Conservation (phyloP, 140 eudicot species). For the Ambrosia hybrid region DNA sequence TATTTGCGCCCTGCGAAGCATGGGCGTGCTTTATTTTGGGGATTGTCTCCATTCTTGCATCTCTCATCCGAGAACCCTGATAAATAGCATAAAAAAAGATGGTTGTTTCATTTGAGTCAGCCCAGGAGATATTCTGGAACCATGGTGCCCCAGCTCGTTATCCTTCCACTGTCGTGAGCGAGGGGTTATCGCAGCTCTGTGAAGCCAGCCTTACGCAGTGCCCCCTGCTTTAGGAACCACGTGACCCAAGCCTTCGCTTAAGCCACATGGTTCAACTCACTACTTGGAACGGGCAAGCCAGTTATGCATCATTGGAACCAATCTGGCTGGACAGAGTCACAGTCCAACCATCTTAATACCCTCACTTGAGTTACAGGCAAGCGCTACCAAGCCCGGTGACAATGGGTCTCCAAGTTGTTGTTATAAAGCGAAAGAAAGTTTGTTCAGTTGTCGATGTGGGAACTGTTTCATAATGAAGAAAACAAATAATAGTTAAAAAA, state of each 20-base stretch:
- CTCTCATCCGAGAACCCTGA: too few species aligned
- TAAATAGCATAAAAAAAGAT: neutral
- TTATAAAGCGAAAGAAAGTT: neutral
- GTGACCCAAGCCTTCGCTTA: conserved; percentile 26
- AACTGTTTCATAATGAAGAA: too few species aligned
- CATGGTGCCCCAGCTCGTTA: conserved; percentile 25
- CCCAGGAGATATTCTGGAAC: neutral
- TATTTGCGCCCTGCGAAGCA: too few species aligned
- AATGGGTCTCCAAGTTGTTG: neutral
- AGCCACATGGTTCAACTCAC: conserved; percentile 34
- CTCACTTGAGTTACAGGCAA: neutral
- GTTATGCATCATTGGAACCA: neutral
- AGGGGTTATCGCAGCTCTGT: conserved; percentile 40
- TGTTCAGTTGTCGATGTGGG: neutral
- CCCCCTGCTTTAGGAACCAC: conserved; percentile 36
- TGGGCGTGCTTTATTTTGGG: too few species aligned
- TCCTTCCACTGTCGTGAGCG: conserved; percentile 40
- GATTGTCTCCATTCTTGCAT: too few species aligned
- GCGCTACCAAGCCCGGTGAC: neutral
- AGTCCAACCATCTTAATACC: neutral
- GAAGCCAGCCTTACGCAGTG: conserved; percentile 41
- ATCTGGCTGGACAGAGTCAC: neutral
- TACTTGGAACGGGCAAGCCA: conserved; percentile 29
- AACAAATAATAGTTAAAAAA: too few species aligned
- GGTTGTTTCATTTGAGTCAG: neutral